Percentiles rank a stretch among this genome's conserved stretches.
Conservation (phyloP, 306 rosid species). For the Dalbergia oliveri region DNA sequence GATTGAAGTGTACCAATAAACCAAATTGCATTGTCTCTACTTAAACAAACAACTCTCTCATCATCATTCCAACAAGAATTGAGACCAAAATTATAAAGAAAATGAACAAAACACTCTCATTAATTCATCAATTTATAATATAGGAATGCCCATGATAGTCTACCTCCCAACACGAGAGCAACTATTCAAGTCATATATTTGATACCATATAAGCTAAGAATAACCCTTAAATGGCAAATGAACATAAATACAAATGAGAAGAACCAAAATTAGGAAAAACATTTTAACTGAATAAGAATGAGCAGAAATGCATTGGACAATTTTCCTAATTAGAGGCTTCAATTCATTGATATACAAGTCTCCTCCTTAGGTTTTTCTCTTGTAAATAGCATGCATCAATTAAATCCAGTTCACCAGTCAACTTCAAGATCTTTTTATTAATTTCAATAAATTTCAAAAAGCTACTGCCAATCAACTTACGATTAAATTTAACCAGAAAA, state of each 20-base stretch:
- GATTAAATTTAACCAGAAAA: conserved; percentile 3
- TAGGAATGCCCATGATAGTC: background rate
- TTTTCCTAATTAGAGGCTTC: conserved; percentile 2
- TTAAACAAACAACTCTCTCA: conserved; percentile 1
- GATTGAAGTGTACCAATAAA: conserved; percentile 33
- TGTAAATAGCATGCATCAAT: background rate
- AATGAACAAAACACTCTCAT: too few relatives aligned
- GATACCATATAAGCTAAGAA: conserved; percentile 13
- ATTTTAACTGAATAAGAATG: background rate
- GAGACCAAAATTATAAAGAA: too few relatives aligned
- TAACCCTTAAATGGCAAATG: conserved; percentile 1
- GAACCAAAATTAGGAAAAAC: background rate
- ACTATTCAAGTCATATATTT: too few relatives aligned
- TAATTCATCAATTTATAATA: too few relatives aligned
- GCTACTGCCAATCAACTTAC: background rate
- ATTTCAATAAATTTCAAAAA: conserved; percentile 6
- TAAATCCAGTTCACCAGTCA: conserved; percentile 1
- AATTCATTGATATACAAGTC: background rate
- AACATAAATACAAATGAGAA: conserved; percentile 11
- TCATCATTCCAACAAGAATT: too few relatives aligned
- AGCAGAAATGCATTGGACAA: conserved; percentile 19
- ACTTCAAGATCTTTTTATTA: conserved; percentile 10
- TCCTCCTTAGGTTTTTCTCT: background rate
- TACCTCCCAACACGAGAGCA: background rate
- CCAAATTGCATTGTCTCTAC: conserved; percentile 18